Base-by-base conservation (phyloP, 352 stramenopile genomes). In the Globisporangium cederbergense region DNA sequence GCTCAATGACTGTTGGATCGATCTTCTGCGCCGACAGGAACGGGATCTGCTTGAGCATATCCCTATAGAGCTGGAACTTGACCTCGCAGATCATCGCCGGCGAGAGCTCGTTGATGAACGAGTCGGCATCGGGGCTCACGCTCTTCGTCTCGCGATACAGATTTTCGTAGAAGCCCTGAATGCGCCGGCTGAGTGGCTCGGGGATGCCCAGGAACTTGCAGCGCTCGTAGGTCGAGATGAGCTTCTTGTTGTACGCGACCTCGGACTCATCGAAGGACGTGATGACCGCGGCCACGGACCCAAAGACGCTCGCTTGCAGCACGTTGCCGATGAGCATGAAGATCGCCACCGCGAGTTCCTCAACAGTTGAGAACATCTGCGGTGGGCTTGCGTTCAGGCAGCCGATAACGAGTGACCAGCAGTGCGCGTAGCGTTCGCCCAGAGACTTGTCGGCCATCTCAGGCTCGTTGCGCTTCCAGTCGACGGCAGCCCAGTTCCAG, bases 21-120 rank as follows among this genome's bases (percentile, higher is more conserved):
- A 90, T 75, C n/a, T 86, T 83, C 9, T 76, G 70, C 1, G 82
- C 70, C 7, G 81, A 91, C 8, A 93, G 66, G 63, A 93, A 93
- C 5, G 79, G 79, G 62, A 91, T 90, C 47, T 90, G 82, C 63
- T 77, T 91, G 72, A 93, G 73, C 80, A 90, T 90, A 34, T 91
- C 79, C 2, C 81, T 75, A 42, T 90, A 91, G 4, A 93, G 45
- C 52, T 93, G 79, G 66, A 91, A 90, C 51, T 90, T 93, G 46
- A 93, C 72, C 56, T 93, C 84, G 60, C 80, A 89, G 36, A 88
- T 83, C 9, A 92, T 67, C 13, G 83, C 79, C 0, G 79, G 80
- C 5, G 81, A 90, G 6, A 92, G 59, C 49, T 92, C 83, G 56
- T 86, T 89, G 64, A 90, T 92, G 42, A 92, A 92, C 5, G 83